Percentiles rank a stretch among this genome's conserved stretches.
Conservation (phyloP, 495 filamentous ascomycete species). For the Lentithecium fluviatile region DNA sequence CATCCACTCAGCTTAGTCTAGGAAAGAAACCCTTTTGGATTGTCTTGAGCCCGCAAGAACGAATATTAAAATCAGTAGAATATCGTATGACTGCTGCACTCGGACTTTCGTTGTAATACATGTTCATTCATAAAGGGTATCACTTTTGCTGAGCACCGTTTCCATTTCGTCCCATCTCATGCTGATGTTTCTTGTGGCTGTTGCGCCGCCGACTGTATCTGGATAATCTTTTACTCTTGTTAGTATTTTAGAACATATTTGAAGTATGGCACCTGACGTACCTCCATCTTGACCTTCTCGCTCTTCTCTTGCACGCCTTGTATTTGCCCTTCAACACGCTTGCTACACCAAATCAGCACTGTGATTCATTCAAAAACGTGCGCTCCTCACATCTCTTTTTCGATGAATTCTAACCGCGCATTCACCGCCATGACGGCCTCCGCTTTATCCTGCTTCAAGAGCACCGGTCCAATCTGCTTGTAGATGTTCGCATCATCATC, state of each 20-base stretch:
- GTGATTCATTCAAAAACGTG: slow-evolving; percentile 10
- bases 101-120: background rate
- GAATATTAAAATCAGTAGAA: background rate
- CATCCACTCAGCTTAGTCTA: too few species aligned
- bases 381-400: slow-evolving; percentile 78
- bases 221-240: slow-evolving; percentile 37
- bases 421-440: slow-evolving; percentile 90
- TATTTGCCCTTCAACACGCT: slow-evolving; percentile 79
- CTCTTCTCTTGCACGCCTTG: slow-evolving; percentile 74
- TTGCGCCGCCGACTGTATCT: slow-evolving; percentile 37
- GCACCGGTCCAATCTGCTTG: slow-evolving; percentile 88
- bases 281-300: slow-evolving; percentile 76
- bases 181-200: slow-evolving; percentile 24
- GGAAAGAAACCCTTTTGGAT: too few species aligned
- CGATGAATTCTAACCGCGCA: slow-evolving; percentile 85
- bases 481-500: slow-evolving; percentile 83
- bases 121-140: background rate
- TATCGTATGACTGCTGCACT: background rate
- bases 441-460: slow-evolving; percentile 87
- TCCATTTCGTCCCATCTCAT: background rate
- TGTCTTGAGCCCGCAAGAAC: too few species aligned
- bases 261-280: slow-evolving; percentile 36
- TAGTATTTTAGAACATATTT: background rate
- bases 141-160: background rate
- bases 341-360: slow-evolving; percentile 52